phyloP scores from a whole-genome alignment of 208 protist genomes.

The Hexamita inflata region DNA sequence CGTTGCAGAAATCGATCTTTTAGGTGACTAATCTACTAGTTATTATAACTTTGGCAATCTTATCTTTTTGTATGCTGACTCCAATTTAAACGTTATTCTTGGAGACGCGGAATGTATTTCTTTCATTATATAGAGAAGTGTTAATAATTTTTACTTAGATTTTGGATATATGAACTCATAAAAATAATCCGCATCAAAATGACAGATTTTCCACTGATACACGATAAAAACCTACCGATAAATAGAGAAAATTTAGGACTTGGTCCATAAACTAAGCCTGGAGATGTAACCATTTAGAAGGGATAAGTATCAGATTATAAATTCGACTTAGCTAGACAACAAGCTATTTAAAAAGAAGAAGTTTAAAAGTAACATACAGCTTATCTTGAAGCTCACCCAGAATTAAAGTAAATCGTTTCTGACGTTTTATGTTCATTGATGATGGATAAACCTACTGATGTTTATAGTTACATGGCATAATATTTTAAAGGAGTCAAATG shows the following conservation, averaged over 20 bases:
- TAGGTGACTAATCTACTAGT: too few relatives aligned
- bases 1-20: too few relatives aligned
- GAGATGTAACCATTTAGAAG: background rate
- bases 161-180: too few relatives aligned
- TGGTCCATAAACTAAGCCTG: background rate
- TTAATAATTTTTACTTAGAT: too few relatives aligned
- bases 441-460: slow-evolving; percentile 18
- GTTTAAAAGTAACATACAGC: slow-evolving; percentile 11
- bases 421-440: background rate
- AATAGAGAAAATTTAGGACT: slow-evolving; percentile 15
- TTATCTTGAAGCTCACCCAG: slow-evolving; percentile 19
- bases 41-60: too few relatives aligned
- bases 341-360: background rate
- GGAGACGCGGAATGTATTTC: too few relatives aligned
- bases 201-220: background rate
- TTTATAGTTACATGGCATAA: background rate
- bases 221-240: background rate
- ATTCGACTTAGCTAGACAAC: slow-evolving; percentile 8
- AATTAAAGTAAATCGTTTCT: background rate
- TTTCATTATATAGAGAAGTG: too few relatives aligned
- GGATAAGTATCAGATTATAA: background rate
- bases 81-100: too few relatives aligned
- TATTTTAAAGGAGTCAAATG: slow-evolving; percentile 1
- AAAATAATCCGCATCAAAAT: background rate
- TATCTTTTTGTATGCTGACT: too few relatives aligned